Evolutionary conservation across 1,139 yeast genomes (phyloP).

Genomic region (Blastobotrys buckinghamii): DNA sequence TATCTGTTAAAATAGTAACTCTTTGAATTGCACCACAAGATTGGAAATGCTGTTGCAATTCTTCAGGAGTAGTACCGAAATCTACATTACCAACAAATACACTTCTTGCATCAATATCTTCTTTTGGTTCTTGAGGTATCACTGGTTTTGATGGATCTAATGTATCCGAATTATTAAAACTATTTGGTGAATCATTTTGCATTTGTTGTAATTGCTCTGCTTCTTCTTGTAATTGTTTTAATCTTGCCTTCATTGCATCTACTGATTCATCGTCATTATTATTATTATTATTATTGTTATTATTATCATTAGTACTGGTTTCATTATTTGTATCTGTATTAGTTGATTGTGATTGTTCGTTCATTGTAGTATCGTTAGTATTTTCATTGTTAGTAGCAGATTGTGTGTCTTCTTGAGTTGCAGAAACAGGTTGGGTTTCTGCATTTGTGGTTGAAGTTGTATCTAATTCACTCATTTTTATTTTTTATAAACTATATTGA

Average conservation of each 20-base stretch:
- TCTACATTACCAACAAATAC: conserved; percentile 87
- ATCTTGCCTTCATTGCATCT: conserved; percentile 33
- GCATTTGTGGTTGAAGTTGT: not conserved
- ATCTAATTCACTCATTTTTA: not conserved
- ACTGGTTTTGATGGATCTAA: conserved; percentile 30
- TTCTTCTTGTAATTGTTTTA: conserved; percentile 46
- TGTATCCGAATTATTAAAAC: conserved; percentile 23
- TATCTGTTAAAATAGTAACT: conserved; percentile 72
- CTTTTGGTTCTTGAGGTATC: conserved; percentile 41
- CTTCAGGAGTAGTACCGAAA: conserved; percentile 71
- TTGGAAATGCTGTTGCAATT: conserved; percentile 71
- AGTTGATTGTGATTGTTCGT: conserved; percentile 26
- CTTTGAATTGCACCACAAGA: conserved; percentile 74
- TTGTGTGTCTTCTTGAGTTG: not conserved
- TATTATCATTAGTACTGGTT: too few relatives aligned
- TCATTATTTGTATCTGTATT: conserved; percentile 35
- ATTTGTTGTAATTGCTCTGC: conserved; percentile 48
- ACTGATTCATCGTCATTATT: conserved; percentile 9
- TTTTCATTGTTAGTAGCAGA: not conserved
- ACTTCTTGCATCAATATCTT: conserved; percentile 68
- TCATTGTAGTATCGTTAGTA: not conserved
- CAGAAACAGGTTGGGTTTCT: not conserved
- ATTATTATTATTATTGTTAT: not conserved
- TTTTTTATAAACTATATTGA: not conserved
- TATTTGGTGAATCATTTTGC: conserved; percentile 28